Percentiles rank a stretch among this genome's conserved stretches.
These are phyloP conservation scores for Diplogelasinospora grovesii DNA, from an alignment of 495 filamentous ascomycete species.

Conservation along the genomic window DNA sequence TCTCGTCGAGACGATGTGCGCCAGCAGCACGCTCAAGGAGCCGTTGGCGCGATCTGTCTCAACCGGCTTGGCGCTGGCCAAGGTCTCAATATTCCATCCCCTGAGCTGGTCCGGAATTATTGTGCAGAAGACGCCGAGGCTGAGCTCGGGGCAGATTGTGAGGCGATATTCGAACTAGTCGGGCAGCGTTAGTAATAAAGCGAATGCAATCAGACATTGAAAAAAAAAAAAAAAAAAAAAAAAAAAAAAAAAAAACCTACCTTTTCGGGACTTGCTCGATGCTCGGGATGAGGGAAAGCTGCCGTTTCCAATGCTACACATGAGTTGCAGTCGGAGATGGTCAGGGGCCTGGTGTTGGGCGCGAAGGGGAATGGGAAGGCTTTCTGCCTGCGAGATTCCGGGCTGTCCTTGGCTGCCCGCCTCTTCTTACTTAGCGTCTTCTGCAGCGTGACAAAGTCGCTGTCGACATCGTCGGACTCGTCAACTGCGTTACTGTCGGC, in stretches of 20 bases:
- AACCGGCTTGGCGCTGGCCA: constrained; percentile 36
- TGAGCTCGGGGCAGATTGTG: constrained; percentile 67
- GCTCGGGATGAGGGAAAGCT: constrained; percentile 59
- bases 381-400: constrained; percentile 18
- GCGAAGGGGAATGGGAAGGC: constrained; percentile 27
- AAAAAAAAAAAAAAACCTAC: no score
- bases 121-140: constrained; percentile 70
- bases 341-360: constrained; percentile 67
- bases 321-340: constrained; percentile 64
- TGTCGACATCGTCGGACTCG: constrained; percentile 29
- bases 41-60: constrained; percentile 41
- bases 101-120: constrained; percentile 39
- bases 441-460: constrained; percentile 25
- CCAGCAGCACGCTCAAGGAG: constrained; percentile 61
- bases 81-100: constrained; percentile 44
- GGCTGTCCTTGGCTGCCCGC: constrained; percentile 23
- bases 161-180: constrained; percentile 76
- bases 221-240: no score
- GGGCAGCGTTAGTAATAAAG: constrained; percentile 1
- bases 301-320: constrained; percentile 70
- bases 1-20: constrained; percentile 73
- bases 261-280: constrained; percentile 75
- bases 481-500: constrained; percentile 27
- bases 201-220: constrained; percentile 5
- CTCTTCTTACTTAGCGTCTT: constrained; percentile 24